Evolutionary conservation across 495 filamentous ascomycete genomes (phyloP), one percentile per base, ranked within the genome.

Genomic region (Neurospora intermedia): DNA sequence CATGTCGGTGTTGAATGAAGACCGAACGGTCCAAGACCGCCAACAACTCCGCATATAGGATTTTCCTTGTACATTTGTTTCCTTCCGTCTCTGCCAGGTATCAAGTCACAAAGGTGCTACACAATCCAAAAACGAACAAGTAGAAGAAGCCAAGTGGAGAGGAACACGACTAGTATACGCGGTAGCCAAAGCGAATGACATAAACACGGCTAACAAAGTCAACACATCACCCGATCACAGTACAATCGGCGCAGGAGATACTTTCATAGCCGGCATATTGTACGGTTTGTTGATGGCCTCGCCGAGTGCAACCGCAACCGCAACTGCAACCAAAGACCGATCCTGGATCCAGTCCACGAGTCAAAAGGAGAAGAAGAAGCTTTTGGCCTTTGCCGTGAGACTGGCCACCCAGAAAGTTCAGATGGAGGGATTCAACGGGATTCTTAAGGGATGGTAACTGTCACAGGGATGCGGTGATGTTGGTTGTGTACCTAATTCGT

Each of bases 231-330:
- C 27, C 72, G 48, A 35, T 54, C 69, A 46, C 70, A 92, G 90
- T 76, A 86, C 90, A 11, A 86, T 92, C 69, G 90, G 91, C 62
- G 91, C 91, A 72, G 91, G 91, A 76, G 91, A 93, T 77, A 92
- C 91, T 2, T 93, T 93, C 75, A 88, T 91, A 74, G 91, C 91
- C 9, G 91, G 90, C 35, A 88, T 92, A 79, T 79, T 93, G 54
- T 92, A 89, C 78, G 86, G 84, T 23, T 76, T 91, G 74, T 75
- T 35, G 75, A 84, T 27, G 83, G 85, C 74, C 23, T 15, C 6
- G 54, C 13, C 13, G 23, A 10, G 11, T 31, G 6, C 13, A 31
- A 31, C 5, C 23, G 6, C 23, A 62, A 31, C 11, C 23, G 2
- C n/a, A 62, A 35, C 6, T 6, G 31, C 54, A 62, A 31, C 5